Evolutionary conservation across 352 stramenopile genomes (phyloP), one percentile per base, ranked within the genome.

Genomic region (Phytophthora hybrid): DNA sequence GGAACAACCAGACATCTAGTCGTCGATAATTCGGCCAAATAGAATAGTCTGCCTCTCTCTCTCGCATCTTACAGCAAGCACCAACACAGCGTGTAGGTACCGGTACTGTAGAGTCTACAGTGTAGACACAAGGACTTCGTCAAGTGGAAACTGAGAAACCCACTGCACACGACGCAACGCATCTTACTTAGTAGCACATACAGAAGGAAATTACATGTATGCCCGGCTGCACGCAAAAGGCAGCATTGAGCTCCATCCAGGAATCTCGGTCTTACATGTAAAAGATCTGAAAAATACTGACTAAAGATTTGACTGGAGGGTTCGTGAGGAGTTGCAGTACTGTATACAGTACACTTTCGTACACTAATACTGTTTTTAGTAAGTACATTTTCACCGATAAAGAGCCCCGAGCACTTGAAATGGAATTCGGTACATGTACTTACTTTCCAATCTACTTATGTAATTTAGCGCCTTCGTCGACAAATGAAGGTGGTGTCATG

Each of bases 241-340:
- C 64, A 55, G 14, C 21, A 29, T 57, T 60, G 53, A 67, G 21
- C 21, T 54, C 56, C 56, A 71, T 61, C 32, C 32, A 63, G 58
- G 11, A 11, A 21, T 39, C 29, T 19, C 18, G 59, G 29, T 11
- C 31, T 34, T 19, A 26, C 23, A 26, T 26, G 23, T 26, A 71
- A 63, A 71, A 63, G 58, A 73, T 52, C 51, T 73, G 51, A 67
- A 71, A 52, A 31, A n/a, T 3, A 57, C 16, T 31, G 23, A n/a
- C 23, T 37, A 34, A 32, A 57, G 51, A 57, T 57, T 57, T 57
- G 51, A 21, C 41, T 41, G 34, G 34, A 51, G 41, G 41, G 41
- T 51, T 51, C 41, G 41, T 51, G 7, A 21, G 11, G 34, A 10
- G 34, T 13, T 41, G 11, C 34, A 41, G 8, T 41, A 41, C 26